Base-by-base conservation (phyloP, 192 early-diverging fungal species). In the Rhizoclosmatium sp. region DNA sequence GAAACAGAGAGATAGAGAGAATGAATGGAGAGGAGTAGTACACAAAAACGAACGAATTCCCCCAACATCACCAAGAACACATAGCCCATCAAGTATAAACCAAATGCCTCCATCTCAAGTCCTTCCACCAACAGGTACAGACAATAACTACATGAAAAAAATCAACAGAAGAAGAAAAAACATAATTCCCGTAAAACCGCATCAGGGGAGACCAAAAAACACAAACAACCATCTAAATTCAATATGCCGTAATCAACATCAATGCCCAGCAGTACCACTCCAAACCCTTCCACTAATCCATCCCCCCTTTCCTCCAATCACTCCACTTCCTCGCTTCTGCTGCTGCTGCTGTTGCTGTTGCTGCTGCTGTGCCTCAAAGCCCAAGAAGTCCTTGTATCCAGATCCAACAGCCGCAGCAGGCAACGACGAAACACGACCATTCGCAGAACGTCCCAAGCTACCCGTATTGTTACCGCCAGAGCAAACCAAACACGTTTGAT, bases 311-410 rank as follows among this genome's bases (percentile, higher is more conserved):
- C 39, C 56, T 42, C 71, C 7, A 21, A 41, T 19, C 48, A 42
- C 40, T n/a, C n/a, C 68, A 41, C 10, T 54, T 2, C 54, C 44
- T 49, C 19, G 19, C 71, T 10, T 14, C 54, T 59, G 51, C 71
- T 21, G 51, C 71, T 46, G 31, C 67, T 65, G 31, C 64, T 65
- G 64, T 41, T 65, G 64, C 64, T 65, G 64, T 41, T 65, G 64
- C 64, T 12, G 64, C 16, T 65, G 64, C 21, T 14, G 56, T 58
- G 56, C 56, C 14, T 16, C 56, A 14, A 16, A 14, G 56, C 56
- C 56, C 14, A 21, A 16, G 56, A 16, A 14, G 56, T 58, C 56
- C 12, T 58, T 58, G 56, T 14, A 14, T 14, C 12, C 56, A 58
- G 56, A 16, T 21, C 14, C 12, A 14, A 21, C 56, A 14, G 56